A percentile compares a stretch with the other conserved stretches of the same genome.
These are phyloP conservation scores for Phoma herbarum DNA, from an alignment of 2,329 filamentous ascomycete species.

Conservation along the genomic window DNA sequence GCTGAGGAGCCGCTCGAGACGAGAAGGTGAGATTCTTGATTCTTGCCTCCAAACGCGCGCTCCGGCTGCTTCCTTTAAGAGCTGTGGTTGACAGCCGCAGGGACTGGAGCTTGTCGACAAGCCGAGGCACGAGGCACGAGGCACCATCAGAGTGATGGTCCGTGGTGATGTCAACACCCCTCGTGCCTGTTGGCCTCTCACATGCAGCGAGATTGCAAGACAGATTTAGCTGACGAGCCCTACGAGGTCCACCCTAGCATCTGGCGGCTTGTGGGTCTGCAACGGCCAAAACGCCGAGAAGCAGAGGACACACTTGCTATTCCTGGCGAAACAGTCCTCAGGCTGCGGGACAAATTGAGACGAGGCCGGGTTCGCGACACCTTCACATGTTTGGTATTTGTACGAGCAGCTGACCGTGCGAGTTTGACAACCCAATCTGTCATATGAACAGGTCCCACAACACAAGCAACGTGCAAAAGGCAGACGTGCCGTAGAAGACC, in stretches of 20 bases:
- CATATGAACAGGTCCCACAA: conserved; percentile 61
- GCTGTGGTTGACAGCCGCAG: conserved; percentile 19
- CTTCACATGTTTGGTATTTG: conserved; percentile 24
- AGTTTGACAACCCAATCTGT: conserved; percentile 12
- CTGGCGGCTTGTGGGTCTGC: conserved; percentile 28
- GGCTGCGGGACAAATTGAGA: conserved; percentile 20
- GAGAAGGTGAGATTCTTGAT: conserved; percentile 15
- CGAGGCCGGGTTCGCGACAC: conserved; percentile 8
- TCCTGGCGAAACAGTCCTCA: conserved; percentile 31
- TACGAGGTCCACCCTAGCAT: conserved; percentile 16
- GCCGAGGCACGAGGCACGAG: conserved; percentile 40
- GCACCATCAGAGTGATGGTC: conserved; percentile 10
- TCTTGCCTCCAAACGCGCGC: conserved; percentile 16
- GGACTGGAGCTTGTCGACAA: conserved; percentile 24
- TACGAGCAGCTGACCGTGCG: conserved; percentile 10
- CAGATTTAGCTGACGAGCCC: conserved; percentile 12
- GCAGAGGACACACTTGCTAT: conserved; percentile 30
- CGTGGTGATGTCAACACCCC: conserved; percentile 33
- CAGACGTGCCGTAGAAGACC: conserved; percentile 58
- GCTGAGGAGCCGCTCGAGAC: conserved; percentile 24
- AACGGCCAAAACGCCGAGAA: conserved; percentile 23
- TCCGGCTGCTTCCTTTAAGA: conserved; percentile 28
- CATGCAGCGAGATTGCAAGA: conserved; percentile 28
- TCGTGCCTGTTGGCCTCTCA: conserved; percentile 29
- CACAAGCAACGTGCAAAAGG: conserved; percentile 57